phyloP scores from a whole-genome alignment of 768 basidiomycete species.

The Lactarius trivialis region DNA sequence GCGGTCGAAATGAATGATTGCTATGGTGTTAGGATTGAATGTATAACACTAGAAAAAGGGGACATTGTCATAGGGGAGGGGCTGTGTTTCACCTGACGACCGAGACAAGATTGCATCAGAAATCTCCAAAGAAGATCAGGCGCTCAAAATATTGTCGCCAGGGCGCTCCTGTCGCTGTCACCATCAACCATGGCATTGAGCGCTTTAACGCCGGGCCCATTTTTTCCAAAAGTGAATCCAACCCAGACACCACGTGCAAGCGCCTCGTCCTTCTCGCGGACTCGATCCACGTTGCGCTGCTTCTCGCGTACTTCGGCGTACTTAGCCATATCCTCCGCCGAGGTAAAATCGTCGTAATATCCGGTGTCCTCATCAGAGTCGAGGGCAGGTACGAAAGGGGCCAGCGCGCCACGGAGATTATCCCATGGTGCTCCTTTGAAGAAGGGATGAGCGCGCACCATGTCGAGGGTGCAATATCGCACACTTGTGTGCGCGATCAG shows the following conservation, averaged over 20 bases:
- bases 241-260: slow-evolving; percentile 78
- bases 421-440: slow-evolving; percentile 75
- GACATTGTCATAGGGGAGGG: neutral
- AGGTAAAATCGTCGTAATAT: slow-evolving; percentile 89
- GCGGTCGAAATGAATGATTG: neutral
- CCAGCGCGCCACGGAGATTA: slow-evolving; percentile 61
- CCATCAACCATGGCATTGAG: slow-evolving; percentile 25
- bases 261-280: slow-evolving; percentile 80
- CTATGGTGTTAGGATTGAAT: neutral
- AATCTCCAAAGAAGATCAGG: neutral
- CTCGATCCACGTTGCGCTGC: slow-evolving; percentile 86
- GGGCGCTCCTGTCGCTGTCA: slow-evolving; percentile 28
- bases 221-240: slow-evolving; percentile 88
- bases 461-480: slow-evolving; percentile 66
- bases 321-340: slow-evolving; percentile 92
- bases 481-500: slow-evolving; percentile 83
- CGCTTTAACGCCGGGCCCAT: slow-evolving; percentile 57
- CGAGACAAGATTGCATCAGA: slow-evolving; percentile 1
- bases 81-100: neutral
- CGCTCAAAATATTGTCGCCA: slow-evolving; percentile 33
- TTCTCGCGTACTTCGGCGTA: slow-evolving; percentile 98
- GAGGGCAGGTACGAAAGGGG: slow-evolving; percentile 91
- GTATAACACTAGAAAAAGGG: neutral
- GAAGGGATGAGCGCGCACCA: slow-evolving; percentile 77
- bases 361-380: slow-evolving; percentile 94